Evolutionary conservation across 1,284 basidiomycete species (phyloP).

Genomic region (Cryptococcus maquisensis): DNA sequence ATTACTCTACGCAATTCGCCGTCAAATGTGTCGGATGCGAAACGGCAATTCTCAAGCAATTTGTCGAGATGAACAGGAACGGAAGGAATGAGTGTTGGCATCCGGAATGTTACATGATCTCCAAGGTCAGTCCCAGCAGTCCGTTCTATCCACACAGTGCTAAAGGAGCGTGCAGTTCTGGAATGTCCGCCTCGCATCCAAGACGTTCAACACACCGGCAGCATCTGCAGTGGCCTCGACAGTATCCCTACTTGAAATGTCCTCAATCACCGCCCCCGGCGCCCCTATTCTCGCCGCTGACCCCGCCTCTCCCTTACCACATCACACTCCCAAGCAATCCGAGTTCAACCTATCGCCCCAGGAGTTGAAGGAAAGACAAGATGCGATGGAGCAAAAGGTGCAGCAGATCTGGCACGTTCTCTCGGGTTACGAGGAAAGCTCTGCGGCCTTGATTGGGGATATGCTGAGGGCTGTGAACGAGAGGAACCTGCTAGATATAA

Average conservation of each 20-base stretch:
- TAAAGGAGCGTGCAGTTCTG: constrained; percentile 65
- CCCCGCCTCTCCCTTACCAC: constrained; percentile 10
- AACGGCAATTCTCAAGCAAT: constrained; percentile 98
- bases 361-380: constrained; percentile 87
- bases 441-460: constrained; percentile 98
- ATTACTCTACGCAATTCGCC: constrained; percentile 97
- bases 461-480: constrained; percentile 98
- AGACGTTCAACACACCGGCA: constrained; percentile 53
- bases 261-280: constrained; percentile 16
- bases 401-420: constrained; percentile 99
- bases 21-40: constrained; percentile 97
- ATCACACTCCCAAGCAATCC: background rate
- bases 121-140: constrained; percentile 63
- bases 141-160: background rate
- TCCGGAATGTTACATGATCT: constrained; percentile 99
- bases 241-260: constrained; percentile 43
- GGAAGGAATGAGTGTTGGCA: constrained; percentile 99
- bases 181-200: constrained; percentile 93
- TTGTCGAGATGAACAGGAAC: constrained; percentile 98
- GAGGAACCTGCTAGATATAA: constrained; percentile 91
- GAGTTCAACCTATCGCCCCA: constrained; percentile 64
- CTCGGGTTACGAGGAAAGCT: constrained; percentile 96
- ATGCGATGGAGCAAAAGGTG: constrained; percentile 94
- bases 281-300: constrained; percentile 11
- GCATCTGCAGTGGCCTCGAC: constrained; percentile 55